These are phyloP conservation scores for Termitomyces sp. DNA, from an alignment of 768 basidiomycete species.

Conservation along the genomic window DNA sequence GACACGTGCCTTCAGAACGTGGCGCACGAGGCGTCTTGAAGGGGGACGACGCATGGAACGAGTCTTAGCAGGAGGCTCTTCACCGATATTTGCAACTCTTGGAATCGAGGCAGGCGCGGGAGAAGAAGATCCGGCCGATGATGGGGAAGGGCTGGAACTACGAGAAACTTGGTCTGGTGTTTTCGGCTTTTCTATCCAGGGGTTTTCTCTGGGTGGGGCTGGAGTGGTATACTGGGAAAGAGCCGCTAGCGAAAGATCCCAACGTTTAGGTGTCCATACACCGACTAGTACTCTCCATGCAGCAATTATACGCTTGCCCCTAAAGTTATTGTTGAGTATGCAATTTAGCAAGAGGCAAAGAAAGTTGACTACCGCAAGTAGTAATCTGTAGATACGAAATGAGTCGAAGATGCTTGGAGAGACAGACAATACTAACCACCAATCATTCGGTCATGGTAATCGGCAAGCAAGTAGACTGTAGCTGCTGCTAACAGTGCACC, in stretches of 20 bases:
- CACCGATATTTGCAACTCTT: conserved; percentile 14
- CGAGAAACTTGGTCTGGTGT: conserved; percentile 19
- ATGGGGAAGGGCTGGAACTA: conserved; percentile 10
- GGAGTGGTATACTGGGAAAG: conserved; percentile 74
- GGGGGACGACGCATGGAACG: conserved; percentile 52
- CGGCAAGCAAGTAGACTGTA: conserved; percentile 72
- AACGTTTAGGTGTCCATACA: conserved; percentile 83
- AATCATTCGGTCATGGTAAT: conserved; percentile 84
- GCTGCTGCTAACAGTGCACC: conserved; percentile 71
- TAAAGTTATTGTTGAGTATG: conserved; percentile 27
- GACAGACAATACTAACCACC: conserved; percentile 56
- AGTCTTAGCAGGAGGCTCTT: conserved; percentile 40
- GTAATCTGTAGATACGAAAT: conserved; percentile 41
- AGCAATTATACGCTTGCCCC: conserved; percentile 82
- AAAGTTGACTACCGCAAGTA: conserved; percentile 65
- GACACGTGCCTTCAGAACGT: conserved; percentile 83
- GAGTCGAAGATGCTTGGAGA: conserved; percentile 13
- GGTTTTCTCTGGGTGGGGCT: conserved; percentile 59
- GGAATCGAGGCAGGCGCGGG: conserved; percentile 13
- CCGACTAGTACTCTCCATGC: conserved; percentile 98
- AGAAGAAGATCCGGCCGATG: conserved; percentile 17
- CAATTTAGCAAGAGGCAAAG: conserved; percentile 3
- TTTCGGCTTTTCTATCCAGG: conserved; percentile 60
- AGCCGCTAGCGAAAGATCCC: conserved; percentile 76
- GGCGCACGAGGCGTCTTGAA: conserved; percentile 80